A percentile compares a stretch with the other conserved stretches of the same genome.
phyloP scores from a whole-genome alignment of 306 rosid species.

The Fagus sylvatica region DNA sequence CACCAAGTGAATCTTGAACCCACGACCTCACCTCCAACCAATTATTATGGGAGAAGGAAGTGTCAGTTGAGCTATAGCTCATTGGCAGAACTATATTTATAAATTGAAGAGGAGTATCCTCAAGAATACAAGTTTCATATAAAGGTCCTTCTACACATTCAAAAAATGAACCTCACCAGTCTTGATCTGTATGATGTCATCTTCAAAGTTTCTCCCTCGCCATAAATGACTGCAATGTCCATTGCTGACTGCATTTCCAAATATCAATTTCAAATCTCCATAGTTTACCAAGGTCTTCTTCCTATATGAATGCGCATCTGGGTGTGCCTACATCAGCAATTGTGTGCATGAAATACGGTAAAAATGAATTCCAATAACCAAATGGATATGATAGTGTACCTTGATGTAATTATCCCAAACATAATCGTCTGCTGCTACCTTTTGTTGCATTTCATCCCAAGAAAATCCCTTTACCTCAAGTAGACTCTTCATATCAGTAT shows the following conservation, averaged over 20 bases:
- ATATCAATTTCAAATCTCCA: slow-evolving; percentile 47
- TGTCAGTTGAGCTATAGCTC: too few relatives aligned
- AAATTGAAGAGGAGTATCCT: neutral
- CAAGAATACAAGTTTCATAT: neutral
- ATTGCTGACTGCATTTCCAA: slow-evolving; percentile 36
- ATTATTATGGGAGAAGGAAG: too few relatives aligned
- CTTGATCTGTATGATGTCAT: slow-evolving; percentile 19
- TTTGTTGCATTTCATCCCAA: slow-evolving; percentile 56
- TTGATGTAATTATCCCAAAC: slow-evolving; percentile 49
- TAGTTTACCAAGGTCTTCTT: slow-evolving; percentile 45
- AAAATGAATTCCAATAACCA: slow-evolving; percentile 1
- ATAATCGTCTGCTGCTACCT: slow-evolving; percentile 44
- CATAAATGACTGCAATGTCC: slow-evolving; percentile 30
- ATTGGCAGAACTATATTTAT: neutral
- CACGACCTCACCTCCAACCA: too few relatives aligned
- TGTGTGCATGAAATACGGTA: slow-evolving; percentile 16
- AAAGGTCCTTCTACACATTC: neutral
- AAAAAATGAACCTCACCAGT: slow-evolving; percentile 21
- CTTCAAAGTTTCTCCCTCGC: slow-evolving; percentile 31
- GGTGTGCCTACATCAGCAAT: slow-evolving; percentile 51
- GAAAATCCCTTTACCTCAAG: slow-evolving; percentile 42
- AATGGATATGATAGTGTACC: slow-evolving; percentile 32
- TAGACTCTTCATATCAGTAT: slow-evolving; percentile 38
- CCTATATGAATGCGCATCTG: slow-evolving; percentile 40
- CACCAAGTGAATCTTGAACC: too few relatives aligned